Evolutionary conservation across 176 grass and related monocot species (phyloP), one percentile per base, ranked within the genome.

Genomic region (Cenchrus fungigraminus): DNA sequence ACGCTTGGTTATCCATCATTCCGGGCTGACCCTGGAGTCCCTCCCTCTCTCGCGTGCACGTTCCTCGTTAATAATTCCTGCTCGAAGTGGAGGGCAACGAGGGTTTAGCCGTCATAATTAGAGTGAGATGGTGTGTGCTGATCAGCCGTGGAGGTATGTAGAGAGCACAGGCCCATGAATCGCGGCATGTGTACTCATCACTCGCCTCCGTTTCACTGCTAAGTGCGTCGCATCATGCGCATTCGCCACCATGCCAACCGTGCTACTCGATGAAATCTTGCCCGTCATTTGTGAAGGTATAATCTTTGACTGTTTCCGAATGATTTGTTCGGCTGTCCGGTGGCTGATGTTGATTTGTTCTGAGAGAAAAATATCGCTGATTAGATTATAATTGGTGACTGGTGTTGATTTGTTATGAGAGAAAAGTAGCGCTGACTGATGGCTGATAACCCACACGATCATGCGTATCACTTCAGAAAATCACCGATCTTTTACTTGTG

Each of bases 111-210:
- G 12, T 47, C 61, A 87, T 82, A 57, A 82, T 82, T 82, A n/a
- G n/a, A 15, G 16, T 6, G 50, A 16, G 16, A 51, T 60, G 8
- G 57, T 57, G 55, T 20, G 37, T 40, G 37, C 37, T 40, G 37
- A 40, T 51, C 25, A 51, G 25, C 13, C 49, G 31, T 12, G 7
- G 11, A 32, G 12, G 40, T 8, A 56, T 58, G 58, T 34, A 46
- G 34, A 61, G 40, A 2, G 40, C 58, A 6, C 19, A 85, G 37
- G 63, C 19, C 68, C 55, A 80, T 42, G 82, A 86, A 73, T 52
- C 65, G 79, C 67, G 84, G 83, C 79, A 31, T 62, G 65, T 81
- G 67, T 56, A 76, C 79, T 89, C 83, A 76, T 86, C 54, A 71
- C 74, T 83, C 59, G 4, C 45, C 22, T 10, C 67, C 32, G 53